Percentiles rank a stretch among this genome's conserved stretches.
phyloP scores from a whole-genome alignment of 2,329 filamentous ascomycete genomes.

The Trichoderma cornu-damae region DNA sequence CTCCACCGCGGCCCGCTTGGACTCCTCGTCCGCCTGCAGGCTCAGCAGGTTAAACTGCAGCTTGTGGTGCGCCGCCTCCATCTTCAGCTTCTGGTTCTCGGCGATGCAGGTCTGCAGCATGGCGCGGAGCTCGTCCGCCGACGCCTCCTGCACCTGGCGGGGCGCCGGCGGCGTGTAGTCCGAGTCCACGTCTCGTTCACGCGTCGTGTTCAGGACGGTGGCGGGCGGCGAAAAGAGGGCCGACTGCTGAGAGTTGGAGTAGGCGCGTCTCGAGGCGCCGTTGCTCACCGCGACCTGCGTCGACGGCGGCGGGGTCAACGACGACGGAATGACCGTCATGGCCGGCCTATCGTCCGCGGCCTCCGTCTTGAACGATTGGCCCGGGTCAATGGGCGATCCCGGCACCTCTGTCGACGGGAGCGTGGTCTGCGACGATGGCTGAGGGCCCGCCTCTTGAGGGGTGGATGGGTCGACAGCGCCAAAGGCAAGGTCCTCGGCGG shows the following conservation, averaged over 20 bases:
- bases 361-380: conserved; percentile 47
- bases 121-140: conserved; percentile 50
- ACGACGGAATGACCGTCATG: conserved; percentile 51
- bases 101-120: conserved; percentile 52
- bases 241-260: conserved; percentile 43
- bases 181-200: conserved; percentile 28
- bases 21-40: conserved; percentile 77
- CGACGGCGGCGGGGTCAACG: conserved; percentile 53
- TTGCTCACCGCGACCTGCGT: conserved; percentile 41
- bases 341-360: conserved; percentile 42
- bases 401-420: conserved; percentile 55
- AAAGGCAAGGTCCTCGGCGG: conserved; percentile 29
- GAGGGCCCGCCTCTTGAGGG: conserved; percentile 29
- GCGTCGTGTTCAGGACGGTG: conserved; percentile 38
- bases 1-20: conserved; percentile 83
- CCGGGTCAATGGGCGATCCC: conserved; percentile 47
- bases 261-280: conserved; percentile 27
- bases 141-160: conserved; percentile 48
- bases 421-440: conserved; percentile 45
- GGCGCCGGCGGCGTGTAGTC: conserved; percentile 46
- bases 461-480: conserved; percentile 34
- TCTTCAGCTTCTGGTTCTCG: conserved; percentile 61
- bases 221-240: conserved; percentile 51
- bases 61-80: conserved; percentile 84
- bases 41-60: conserved; percentile 80